Conservation (phyloP, 2,329 filamentous ascomycete species). For the Botrytis paeoniae region DNA sequence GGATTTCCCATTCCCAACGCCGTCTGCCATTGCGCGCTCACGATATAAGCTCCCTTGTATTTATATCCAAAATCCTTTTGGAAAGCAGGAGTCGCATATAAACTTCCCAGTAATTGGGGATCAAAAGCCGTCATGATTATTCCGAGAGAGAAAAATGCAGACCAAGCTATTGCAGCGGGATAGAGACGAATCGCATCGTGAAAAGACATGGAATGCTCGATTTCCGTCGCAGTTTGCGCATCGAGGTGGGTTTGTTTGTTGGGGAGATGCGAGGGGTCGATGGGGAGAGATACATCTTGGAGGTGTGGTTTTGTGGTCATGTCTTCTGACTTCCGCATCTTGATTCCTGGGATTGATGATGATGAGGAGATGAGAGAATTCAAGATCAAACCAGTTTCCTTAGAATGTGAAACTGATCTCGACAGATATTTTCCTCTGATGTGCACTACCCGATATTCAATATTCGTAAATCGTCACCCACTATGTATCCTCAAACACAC, state of each 20-base stretch:
- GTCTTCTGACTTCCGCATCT: background rate
- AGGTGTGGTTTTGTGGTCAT: background rate
- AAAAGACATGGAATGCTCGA: constrained; percentile 29
- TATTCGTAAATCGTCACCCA: background rate
- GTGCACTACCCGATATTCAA: background rate
- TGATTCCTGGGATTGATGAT: background rate
- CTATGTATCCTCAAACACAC: background rate
- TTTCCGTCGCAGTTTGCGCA: constrained; percentile 23
- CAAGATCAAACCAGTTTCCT: background rate
- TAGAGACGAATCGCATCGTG: constrained; percentile 28
- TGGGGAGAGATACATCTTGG: background rate
- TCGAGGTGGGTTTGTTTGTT: background rate
- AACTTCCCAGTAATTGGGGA: constrained; percentile 28
- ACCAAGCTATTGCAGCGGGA: constrained; percentile 30
- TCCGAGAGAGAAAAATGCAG: constrained; percentile 30
- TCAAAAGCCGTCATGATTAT: constrained; percentile 34
- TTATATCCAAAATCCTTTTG: constrained; percentile 26
- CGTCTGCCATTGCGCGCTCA: constrained; percentile 33
- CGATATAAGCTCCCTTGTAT: constrained; percentile 27
- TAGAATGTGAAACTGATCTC: background rate
- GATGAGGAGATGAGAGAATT: background rate
- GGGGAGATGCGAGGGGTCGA: background rate
- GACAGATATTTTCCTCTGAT: background rate
- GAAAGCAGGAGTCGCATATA: constrained; percentile 33
- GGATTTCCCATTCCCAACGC: constrained; percentile 32